Conservation (phyloP, 2,329 filamentous ascomycete genomes). For the Apiospora koreana region DNA sequence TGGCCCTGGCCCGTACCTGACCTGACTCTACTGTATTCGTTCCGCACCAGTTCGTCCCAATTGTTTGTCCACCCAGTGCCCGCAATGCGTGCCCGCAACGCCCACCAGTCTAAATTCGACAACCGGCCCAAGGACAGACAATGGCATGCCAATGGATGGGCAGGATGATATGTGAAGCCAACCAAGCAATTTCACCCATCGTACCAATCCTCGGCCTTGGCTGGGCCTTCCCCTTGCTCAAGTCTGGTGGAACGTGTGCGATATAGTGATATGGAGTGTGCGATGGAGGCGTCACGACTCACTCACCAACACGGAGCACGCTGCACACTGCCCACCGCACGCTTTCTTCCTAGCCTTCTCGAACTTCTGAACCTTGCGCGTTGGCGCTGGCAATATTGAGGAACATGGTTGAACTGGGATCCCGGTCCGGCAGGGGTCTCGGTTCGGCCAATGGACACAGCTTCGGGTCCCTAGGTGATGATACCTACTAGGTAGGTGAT, state of each 20-base stretch:
- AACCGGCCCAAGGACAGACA: not conserved
- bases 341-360: not conserved
- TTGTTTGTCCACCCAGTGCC: not conserved
- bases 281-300: too few species aligned
- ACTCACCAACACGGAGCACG: too few species aligned
- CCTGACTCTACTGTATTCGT: not conserved
- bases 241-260: not conserved
- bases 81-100: not conserved
- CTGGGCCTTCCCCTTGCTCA: not conserved
- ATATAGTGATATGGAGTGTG: too few species aligned
- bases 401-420: not conserved
- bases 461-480: not conserved
- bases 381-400: not conserved
- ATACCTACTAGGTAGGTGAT: not conserved
- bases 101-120: not conserved
- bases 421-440: not conserved
- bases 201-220: not conserved
- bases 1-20: not conserved
- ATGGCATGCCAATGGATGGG: not conserved
- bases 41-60: not conserved
- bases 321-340: not conserved
- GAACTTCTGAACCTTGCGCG: not conserved
- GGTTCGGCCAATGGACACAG: not conserved
- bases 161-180: not conserved
- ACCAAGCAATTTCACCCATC: not conserved